phyloP scores from a whole-genome alignment of 768 basidiomycete genomes.

The Rhodocollybia butyracea region DNA sequence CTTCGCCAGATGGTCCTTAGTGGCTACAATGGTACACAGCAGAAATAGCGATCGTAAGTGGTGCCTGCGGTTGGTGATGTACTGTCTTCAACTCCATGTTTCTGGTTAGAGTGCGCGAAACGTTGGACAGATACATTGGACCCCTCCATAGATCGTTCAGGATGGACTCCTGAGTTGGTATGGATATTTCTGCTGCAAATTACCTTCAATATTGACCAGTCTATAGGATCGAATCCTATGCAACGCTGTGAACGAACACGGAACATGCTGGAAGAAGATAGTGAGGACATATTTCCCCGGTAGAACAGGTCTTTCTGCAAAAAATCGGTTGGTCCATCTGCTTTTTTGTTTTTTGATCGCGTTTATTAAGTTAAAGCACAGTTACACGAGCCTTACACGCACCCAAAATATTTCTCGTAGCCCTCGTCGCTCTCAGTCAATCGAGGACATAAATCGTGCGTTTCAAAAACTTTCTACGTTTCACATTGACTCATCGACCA shows the following conservation, averaged over 20 bases:
- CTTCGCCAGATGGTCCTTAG: constrained; percentile 52
- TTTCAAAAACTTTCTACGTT: no score
- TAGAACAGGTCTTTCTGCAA: constrained; percentile 54
- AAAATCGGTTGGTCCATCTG: constrained; percentile 44
- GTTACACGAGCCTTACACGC: constrained; percentile 5
- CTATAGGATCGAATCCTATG: constrained; percentile 48
- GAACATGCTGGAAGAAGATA: constrained; percentile 61
- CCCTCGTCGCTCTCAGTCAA: neutral
- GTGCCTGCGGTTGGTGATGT: neutral
- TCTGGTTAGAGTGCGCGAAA: constrained; percentile 49
- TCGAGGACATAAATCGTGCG: no score
- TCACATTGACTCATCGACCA: no score
- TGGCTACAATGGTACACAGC: constrained; percentile 54
- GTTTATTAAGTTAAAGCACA: neutral
- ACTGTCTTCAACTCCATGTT: constrained; percentile 13
- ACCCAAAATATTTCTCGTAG: neutral
- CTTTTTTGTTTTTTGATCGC: neutral
- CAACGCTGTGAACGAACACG: constrained; percentile 50
- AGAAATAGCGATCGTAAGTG: constrained; percentile 58
- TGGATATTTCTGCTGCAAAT: constrained; percentile 13
- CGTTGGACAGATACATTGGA: constrained; percentile 62
- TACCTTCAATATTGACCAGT: neutral
- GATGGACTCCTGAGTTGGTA: constrained; percentile 53
- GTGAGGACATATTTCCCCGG: constrained; percentile 61
- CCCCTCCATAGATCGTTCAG: constrained; percentile 55